Evolutionary conservation across 495 filamentous ascomycete genomes (phyloP).

Genomic region (Penicillium odoratum): DNA sequence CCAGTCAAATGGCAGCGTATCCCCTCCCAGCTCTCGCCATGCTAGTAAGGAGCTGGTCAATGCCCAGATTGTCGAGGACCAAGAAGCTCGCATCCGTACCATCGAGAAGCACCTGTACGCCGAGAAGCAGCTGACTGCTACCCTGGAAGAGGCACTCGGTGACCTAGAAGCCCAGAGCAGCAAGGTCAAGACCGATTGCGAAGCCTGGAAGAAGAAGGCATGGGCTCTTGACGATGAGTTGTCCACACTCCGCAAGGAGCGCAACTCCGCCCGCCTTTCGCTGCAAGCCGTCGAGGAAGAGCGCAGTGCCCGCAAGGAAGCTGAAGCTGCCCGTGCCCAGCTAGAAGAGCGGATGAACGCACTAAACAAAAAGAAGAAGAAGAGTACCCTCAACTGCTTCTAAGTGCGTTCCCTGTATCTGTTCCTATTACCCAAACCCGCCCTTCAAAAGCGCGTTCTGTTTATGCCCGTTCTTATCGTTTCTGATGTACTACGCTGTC

Average conservation of each 20-base stretch:
- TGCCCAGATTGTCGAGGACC: constrained; percentile 72
- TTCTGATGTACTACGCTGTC: constrained; percentile 15
- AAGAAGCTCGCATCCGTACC: constrained; percentile 89
- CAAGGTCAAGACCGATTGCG: constrained; percentile 80
- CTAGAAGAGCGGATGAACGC: constrained; percentile 92
- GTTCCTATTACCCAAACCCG: constrained; percentile 2
- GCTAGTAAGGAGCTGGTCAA: constrained; percentile 78
- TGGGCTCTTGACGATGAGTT: constrained; percentile 77
- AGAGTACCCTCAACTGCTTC: constrained; percentile 95
- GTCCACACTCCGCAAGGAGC: constrained; percentile 66
- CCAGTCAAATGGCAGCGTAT: constrained; percentile 41
- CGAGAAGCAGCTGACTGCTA: constrained; percentile 93
- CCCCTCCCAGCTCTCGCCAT: constrained; percentile 59
- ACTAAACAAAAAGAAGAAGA: constrained; percentile 91
- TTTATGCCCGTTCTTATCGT: constrained; percentile 20
- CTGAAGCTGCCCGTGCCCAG: constrained; percentile 82
- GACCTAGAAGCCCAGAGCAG: constrained; percentile 87
- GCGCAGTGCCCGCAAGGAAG: constrained; percentile 78
- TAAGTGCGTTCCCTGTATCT: constrained; percentile 33
- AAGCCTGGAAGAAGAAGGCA: constrained; percentile 86
- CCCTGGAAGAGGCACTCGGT: constrained; percentile 90
- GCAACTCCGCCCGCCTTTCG: constrained; percentile 70
- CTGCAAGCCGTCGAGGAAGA: constrained; percentile 95
- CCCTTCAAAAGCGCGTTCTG: constrained; percentile 16
- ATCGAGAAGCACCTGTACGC: constrained; percentile 97